Base-by-base conservation (phyloP, 2,329 filamentous ascomycete species). In the Teratosphaeriaceae sp. region DNA sequence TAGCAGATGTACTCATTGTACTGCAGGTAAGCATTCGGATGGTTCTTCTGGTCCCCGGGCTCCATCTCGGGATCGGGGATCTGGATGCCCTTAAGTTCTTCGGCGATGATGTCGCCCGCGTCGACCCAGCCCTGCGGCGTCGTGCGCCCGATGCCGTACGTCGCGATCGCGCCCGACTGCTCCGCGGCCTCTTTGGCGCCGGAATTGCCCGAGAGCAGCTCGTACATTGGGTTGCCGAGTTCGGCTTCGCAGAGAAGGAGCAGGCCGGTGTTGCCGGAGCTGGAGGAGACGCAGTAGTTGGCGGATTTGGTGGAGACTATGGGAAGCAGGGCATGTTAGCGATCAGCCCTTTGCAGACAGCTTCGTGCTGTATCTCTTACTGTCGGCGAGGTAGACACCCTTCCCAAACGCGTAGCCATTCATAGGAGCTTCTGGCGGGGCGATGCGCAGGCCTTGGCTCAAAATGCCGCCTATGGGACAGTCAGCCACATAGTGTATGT, bases 181-280 rank as follows among this genome's bases (percentile, higher is more conserved):
- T 78, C 78, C 0, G 84, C 84, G 29, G 74, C 70, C 4, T 79
- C 71, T 0, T 75, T 82, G 0, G 88, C 88, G 6, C 69, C 64
- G 57, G 78, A 87, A 16, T 76, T 76, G 1, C 78, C 63, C 11
- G 68, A 0, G 0, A 65, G 70, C 2, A 89, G 71, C 53, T 81
- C 72, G 45, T 83, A 75, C 68, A 90, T 80, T 0, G 87, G 86
- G 24, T 81, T 65, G 5, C 88, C 88, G 2, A 95, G 74, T 64
- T 88, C 84, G 3, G 85, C 87, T 57, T 94, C 88, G 55, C 88
- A 94, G 1, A 95, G 79, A n/a, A 95, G 73, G 3, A 94, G 70
- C 2, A 95, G 70, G 0, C 81, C 88, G 18, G 80, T 78, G 16
- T 78, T 76, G n/a, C 74, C 76, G n/a, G 82, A 84, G 46, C 69